A percentile compares a stretch with the other conserved stretches of the same genome.
Conservation (phyloP, 2,329 filamentous ascomycete genomes). For the Ascochyta rabiei region DNA sequence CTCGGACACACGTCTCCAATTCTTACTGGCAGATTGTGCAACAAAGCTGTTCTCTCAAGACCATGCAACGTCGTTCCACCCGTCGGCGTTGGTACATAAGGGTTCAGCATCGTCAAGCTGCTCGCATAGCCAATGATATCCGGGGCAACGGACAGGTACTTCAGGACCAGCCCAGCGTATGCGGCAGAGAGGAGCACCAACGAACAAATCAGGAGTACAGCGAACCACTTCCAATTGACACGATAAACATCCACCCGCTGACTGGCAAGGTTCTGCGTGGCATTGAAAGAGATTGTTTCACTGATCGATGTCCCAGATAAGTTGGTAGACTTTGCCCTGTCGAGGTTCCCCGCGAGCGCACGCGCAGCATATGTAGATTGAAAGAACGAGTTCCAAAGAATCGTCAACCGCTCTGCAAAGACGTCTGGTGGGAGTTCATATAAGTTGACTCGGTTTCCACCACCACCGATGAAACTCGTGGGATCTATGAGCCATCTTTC, state of each 20-base stretch:
- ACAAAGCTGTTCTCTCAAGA: constrained; percentile 29
- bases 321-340: constrained; percentile 22
- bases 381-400: constrained; percentile 37
- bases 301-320: not conserved
- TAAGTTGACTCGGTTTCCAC: constrained; percentile 23
- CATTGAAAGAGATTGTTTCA: constrained; percentile 23
- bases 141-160: constrained; percentile 37
- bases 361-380: constrained; percentile 36
- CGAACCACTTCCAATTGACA: constrained; percentile 37
- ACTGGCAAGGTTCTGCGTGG: constrained; percentile 14
- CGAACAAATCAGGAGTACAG: constrained; percentile 28
- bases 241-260: constrained; percentile 21
- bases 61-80: constrained; percentile 36
- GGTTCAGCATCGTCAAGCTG: constrained; percentile 32
- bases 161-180: constrained; percentile 34
- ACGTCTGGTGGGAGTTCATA: constrained; percentile 24
- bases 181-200: constrained; percentile 32
- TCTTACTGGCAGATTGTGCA: constrained; percentile 31
- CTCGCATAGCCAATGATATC: constrained; percentile 38
- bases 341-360: constrained; percentile 20
- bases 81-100: constrained; percentile 32
- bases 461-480: constrained; percentile 27
- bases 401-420: constrained; percentile 30
- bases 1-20: constrained; percentile 39
- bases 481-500: constrained; percentile 36